Evolutionary conservation across 805 yeast species (phyloP), one percentile per base, ranked within the genome.

Genomic region (Hanseniaspora occidentalis): DNA sequence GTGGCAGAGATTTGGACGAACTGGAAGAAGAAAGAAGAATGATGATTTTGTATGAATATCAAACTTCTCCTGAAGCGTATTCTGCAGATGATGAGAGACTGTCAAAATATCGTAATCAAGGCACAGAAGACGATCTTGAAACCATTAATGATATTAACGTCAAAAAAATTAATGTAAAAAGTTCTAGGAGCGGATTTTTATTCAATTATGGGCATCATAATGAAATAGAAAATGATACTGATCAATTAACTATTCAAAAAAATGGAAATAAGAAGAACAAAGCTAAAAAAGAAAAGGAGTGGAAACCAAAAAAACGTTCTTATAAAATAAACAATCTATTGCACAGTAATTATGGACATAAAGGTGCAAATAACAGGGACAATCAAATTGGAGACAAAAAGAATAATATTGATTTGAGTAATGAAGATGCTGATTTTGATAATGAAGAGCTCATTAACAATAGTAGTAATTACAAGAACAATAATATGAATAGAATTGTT

Each of bases 371-470:
- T 13, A 46, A 61, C 10, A 11, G 8, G 11, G 16, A 29, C 29
- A 81, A 77, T 45, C 56, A 69, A 13, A 65, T 61, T 0, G 70
- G 78, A 0, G 65, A 68, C 13, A 71, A 65, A 2, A 85, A 75
- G 38, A 78, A 75, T 40, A n/a, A n/a, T n/a, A n/a, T n/a, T n/a
- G n/a, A n/a, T n/a, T n/a, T n/a, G n/a, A n/a, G n/a, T n/a, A n/a
- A n/a, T n/a, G n/a, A n/a, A n/a, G n/a, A n/a, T n/a, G n/a, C n/a
- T n/a, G n/a, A n/a, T n/a, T n/a, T n/a, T n/a, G n/a, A n/a, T n/a
- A n/a, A n/a, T n/a, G n/a, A n/a, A n/a, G n/a, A n/a, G n/a, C n/a
- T n/a, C n/a, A n/a, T n/a, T n/a, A n/a, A n/a, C n/a, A n/a, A n/a
- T n/a, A n/a, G n/a, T n/a, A n/a, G n/a, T n/a, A n/a, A n/a, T n/a